Conservation (phyloP, 2,329 filamentous ascomycete genomes). For the Madurella fahalii region DNA sequence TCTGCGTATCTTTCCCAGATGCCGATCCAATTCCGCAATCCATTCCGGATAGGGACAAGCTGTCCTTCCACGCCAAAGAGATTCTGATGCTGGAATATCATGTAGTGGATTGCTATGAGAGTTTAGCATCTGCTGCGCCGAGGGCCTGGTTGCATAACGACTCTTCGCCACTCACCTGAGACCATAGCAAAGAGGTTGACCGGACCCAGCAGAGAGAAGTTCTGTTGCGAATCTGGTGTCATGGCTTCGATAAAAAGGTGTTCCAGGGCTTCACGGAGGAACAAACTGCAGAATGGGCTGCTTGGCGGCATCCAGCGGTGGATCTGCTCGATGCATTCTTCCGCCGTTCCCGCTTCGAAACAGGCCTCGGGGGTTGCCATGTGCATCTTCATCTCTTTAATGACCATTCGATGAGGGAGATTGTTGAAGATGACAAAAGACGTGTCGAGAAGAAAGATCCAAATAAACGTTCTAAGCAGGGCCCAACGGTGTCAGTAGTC, state of each 20-base stretch:
- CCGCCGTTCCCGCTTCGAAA: conserved; percentile 34
- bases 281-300: conserved; percentile 24
- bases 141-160: neutral
- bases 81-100: conserved; percentile 37
- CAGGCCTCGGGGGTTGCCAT: conserved; percentile 34
- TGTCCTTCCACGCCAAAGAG: conserved; percentile 30
- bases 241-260: conserved; percentile 25
- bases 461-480: conserved; percentile 28
- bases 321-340: conserved; percentile 31
- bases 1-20: conserved; percentile 27
- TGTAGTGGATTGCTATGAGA: conserved; percentile 27
- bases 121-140: neutral
- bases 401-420: conserved; percentile 36
- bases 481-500: neutral
- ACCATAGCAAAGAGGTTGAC: conserved; percentile 29
- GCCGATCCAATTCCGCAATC: conserved; percentile 28
- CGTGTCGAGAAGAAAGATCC: conserved; percentile 36
- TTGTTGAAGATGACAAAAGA: conserved; percentile 41
- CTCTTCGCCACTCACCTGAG: conserved; percentile 20
- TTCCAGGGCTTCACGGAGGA: conserved; percentile 26
- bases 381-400: conserved; percentile 37
- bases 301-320: conserved; percentile 27
- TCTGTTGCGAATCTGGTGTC: conserved; percentile 14
- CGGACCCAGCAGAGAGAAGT: conserved; percentile 24
- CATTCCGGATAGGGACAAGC: conserved; percentile 30